Evolutionary conservation across 441 rosid species (phyloP).

Genomic region (Erodium trifolium): DNA sequence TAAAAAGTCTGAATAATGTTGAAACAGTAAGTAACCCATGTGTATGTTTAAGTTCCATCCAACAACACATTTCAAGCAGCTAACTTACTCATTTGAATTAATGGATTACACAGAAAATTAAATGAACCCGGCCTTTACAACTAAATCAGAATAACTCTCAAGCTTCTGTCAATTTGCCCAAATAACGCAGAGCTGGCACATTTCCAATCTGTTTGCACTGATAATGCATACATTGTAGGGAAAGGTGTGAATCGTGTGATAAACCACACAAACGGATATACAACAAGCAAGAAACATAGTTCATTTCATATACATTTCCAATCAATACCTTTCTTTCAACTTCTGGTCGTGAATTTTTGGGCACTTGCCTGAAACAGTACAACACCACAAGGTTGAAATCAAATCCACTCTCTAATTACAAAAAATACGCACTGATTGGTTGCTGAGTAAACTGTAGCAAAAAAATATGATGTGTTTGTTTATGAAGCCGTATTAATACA

Average conservation of each 20-base stretch:
- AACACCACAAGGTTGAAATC: slow-evolving; percentile 7
- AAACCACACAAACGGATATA: neutral
- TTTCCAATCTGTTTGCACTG: neutral
- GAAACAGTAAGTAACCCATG: neutral
- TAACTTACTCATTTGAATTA: neutral
- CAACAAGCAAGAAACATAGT: neutral
- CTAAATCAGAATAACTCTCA: neutral
- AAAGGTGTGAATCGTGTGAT: neutral
- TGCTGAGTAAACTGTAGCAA: neutral
- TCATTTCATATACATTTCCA: neutral
- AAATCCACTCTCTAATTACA: neutral
- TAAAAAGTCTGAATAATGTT: neutral
- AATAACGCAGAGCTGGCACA: neutral
- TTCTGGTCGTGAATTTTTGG: slow-evolving; percentile 85
- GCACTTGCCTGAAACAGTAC: slow-evolving; percentile 60
- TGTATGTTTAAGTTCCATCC: slow-evolving; percentile 19
- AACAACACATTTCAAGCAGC: slow-evolving; percentile 21
- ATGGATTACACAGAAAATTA: neutral
- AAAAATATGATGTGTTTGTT: neutral
- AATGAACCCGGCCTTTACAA: neutral
- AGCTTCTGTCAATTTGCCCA: neutral
- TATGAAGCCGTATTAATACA: neutral
- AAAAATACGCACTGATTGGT: neutral
- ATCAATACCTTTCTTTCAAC: slow-evolving; percentile 77
- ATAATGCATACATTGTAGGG: neutral